Evolutionary conservation across 2,329 filamentous ascomycete species (phyloP), one percentile per base, ranked within the genome.

Genomic region (Fusarium continuum): DNA sequence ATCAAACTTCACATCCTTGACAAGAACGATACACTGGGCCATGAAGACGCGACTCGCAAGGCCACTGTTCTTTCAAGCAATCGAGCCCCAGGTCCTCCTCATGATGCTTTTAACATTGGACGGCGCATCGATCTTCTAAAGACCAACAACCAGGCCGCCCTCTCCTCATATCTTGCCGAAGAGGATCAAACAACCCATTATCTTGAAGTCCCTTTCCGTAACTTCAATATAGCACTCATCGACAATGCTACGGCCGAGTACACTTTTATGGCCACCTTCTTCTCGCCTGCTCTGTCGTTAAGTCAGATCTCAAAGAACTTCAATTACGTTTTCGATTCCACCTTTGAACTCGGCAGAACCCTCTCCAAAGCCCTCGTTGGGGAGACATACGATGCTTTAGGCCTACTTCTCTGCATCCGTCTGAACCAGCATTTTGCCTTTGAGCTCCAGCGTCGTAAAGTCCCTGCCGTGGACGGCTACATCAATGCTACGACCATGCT

Each of bases 241-340:
- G 95, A 99, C 77, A 99, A 99, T 70, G 91, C 93, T 1, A 93
- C 91, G 3, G 91, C 93, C 28, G 96, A 99, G 75, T 99, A 98
- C 77, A 93, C 91, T 4, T 98, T 99, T 74, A 83, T 98, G 52
- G 91, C 91, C 1, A 85, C 91, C 14, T 97, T 97, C 79, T 98
- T 99, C 79, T 86, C 90, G 8, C 89, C 92, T 0, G 83, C 90
- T 10, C 82, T 92, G 26, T 89, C 88, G 8, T 91, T 91, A 70
- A 83, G 92, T 14, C 83, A 89, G 50, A 90, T 97, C 43, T 92
- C 91, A 19, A 89, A 89, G 43, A 92, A 91, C 68, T 97, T 97
- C 72, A 83, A 87, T 60, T 91, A 93, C 69, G 92, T 97, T 49
- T 97, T 98, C 72, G 90, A 94, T 58, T 90, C 93, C 1, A 93